Percentiles rank a stretch among this genome's conserved stretches.
Evolutionary conservation across 2,329 filamentous ascomycete species (phyloP).

Genomic region (Septoria linicola): DNA sequence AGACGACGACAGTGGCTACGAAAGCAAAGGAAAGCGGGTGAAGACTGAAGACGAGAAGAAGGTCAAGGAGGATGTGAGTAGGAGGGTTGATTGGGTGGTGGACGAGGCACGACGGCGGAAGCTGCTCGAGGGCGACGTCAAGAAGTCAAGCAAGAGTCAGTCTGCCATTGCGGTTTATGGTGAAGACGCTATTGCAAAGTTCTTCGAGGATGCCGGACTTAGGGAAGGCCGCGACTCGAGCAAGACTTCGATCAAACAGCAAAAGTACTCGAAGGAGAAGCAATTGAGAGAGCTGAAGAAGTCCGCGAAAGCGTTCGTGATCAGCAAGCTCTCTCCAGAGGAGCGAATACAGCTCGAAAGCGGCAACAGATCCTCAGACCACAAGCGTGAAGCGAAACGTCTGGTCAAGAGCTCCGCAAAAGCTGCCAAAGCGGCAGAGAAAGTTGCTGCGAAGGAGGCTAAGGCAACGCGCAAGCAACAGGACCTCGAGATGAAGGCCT

Average conservation of each 20-base stretch:
- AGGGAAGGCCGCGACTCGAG: background rate
- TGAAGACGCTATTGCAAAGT: constrained; percentile 6
- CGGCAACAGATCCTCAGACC: background rate
- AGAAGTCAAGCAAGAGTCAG: constrained; percentile 16
- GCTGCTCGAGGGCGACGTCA: constrained; percentile 14
- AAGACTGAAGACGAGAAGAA: constrained; percentile 9
- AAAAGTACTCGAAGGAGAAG: constrained; percentile 22
- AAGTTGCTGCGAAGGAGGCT: constrained; percentile 19
- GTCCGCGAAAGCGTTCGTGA: constrained; percentile 19
- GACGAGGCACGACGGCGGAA: constrained; percentile 13
- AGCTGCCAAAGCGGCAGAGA: constrained; percentile 16
- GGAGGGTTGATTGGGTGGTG: constrained; percentile 10
- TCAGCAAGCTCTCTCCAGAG: constrained; percentile 14
- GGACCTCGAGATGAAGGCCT: constrained; percentile 29
- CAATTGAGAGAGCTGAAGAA: constrained; percentile 23
- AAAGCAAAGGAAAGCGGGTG: constrained; percentile 23
- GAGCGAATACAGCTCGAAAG: constrained; percentile 6
- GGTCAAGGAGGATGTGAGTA: constrained; percentile 9
- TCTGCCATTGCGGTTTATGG: constrained; percentile 9
- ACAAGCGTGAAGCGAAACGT: constrained; percentile 11
- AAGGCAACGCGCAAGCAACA: constrained; percentile 21
- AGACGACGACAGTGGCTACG: constrained; percentile 7
- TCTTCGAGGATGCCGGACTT: constrained; percentile 15
- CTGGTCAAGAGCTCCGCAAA: constrained; percentile 7
- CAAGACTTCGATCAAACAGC: constrained; percentile 3